A percentile compares a stretch with the other conserved stretches of the same genome.
Evolutionary conservation across 2,329 filamentous ascomycete species (phyloP).

Genomic region (Camptophora hylomeconis): DNA sequence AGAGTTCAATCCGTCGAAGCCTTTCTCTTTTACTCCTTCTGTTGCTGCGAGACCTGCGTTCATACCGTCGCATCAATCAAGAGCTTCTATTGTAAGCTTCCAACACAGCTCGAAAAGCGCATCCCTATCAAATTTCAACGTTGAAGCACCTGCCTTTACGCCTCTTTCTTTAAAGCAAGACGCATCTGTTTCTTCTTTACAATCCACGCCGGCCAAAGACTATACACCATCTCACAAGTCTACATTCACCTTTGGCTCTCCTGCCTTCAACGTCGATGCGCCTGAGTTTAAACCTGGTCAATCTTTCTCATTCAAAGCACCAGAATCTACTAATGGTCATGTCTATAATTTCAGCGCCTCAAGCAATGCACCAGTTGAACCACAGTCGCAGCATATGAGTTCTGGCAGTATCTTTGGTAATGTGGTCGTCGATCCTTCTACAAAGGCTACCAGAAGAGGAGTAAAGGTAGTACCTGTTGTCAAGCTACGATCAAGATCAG

Average conservation of each 20-base stretch:
- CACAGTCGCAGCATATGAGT: too few relatives aligned
- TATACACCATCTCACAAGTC: slow-evolving; percentile 3
- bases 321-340: slow-evolving; percentile 4
- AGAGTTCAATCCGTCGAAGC: slow-evolving; percentile 53
- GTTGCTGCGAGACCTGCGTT: slow-evolving; percentile 3
- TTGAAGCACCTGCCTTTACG: slow-evolving; percentile 56
- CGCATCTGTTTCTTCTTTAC: slow-evolving; percentile 18
- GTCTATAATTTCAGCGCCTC: slow-evolving; percentile 1
- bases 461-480: slow-evolving; percentile 74
- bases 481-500: slow-evolving; percentile 6
- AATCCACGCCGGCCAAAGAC: slow-evolving; percentile 1
- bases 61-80: slow-evolving; percentile 1
- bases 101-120: too few relatives aligned
- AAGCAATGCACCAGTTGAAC: too few relatives aligned
- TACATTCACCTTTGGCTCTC: slow-evolving; percentile 37
- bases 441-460: slow-evolving; percentile 50
- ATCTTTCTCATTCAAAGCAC: not conserved
- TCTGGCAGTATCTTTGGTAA: slow-evolving; percentile 50
- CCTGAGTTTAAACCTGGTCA: slow-evolving; percentile 56
- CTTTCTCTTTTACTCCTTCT: slow-evolving; percentile 32
- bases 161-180: slow-evolving; percentile 30
- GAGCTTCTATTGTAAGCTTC: too few relatives aligned
- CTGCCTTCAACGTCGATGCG: slow-evolving; percentile 62
- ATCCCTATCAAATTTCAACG: too few relatives aligned
- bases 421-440: slow-evolving; percentile 49